Evolutionary conservation across 2,329 filamentous ascomycete genomes (phyloP), one percentile per base, ranked within the genome.

Genomic region (Botrytis elliptica): DNA sequence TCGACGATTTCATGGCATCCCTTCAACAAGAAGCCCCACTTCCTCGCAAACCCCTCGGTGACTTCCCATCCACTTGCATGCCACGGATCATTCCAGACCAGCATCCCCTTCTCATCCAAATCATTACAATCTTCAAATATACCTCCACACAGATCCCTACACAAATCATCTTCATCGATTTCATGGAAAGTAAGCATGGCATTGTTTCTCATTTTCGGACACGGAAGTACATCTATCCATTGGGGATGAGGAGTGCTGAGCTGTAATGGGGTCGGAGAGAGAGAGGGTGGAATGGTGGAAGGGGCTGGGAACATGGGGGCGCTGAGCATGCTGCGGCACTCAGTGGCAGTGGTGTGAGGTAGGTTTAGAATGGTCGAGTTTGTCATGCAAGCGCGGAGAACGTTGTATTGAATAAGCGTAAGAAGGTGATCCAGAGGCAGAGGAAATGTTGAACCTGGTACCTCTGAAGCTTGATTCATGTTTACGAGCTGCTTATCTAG

Each of bases 31-130:
- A 79, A 82, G 3, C 79, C 79, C 82, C 81, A 83, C 74, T 82
- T 84, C 76, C 74, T 79, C 75, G 82, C 57, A 77, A 84, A 84
- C 16, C 82, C 83, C 75, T 83, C 80, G 20, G 83, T 82, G 77
- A 84, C 79, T 78, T 85, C 83, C 83, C 82, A 84, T 3, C 83
- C 83, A 1, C 75, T 74, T 38, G 82, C 78, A 55, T 83, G 79
- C 83, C 82, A 84, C 9, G 83, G 83, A 46, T 82, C 81, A 46
- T 78, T 81, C 84, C 85, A 86, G 14, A 82, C 84, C 73, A 85
- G 80, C 5, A 85, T 78, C 40, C 84, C 84, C 18, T 82, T 80
- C 49, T 79, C 70, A 77, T 82, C 80, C 55, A 85, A 74, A 76
- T 85, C 84, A 52, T 83, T 80, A 68, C 83, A 83, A 10, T 84